phyloP scores from a whole-genome alignment of 305 asterid genomes.

The Petunia hybrid region DNA sequence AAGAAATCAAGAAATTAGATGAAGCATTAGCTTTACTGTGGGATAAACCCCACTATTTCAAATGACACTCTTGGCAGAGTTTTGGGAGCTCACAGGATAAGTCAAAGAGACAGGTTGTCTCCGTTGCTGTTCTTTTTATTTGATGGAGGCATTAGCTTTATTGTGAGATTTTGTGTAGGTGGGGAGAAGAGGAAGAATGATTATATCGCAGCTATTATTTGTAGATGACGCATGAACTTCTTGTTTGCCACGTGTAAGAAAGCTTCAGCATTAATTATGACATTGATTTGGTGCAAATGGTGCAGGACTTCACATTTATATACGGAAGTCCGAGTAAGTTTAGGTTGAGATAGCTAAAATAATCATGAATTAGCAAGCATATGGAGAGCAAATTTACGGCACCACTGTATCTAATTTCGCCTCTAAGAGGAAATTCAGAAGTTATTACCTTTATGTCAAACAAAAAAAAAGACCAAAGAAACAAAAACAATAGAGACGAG shows the following conservation, averaged over 20 bases:
- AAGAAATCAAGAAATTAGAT: neutral
- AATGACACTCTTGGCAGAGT: neutral
- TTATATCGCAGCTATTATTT: no score
- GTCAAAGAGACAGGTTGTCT: neutral
- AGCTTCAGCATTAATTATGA: neutral
- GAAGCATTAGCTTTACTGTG: neutral
- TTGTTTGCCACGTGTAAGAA: neutral
- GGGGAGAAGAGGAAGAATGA: no score
- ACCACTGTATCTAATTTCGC: neutral
- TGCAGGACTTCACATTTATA: neutral
- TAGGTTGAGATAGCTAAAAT: neutral
- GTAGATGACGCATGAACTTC: neutral
- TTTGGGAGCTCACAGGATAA: neutral
- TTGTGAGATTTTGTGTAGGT: neutral
- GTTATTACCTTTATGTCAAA: neutral
- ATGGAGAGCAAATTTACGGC: neutral
- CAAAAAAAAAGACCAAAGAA: no score
- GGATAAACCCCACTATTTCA: neutral
- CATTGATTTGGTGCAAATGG: neutral
- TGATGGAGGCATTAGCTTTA: neutral
- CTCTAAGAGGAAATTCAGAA: constrained; percentile 7
- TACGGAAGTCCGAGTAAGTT: no score
- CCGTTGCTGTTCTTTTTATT: neutral
- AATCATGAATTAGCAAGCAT: constrained; percentile 23
- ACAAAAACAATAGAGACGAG: neutral